Base-by-base conservation (phyloP, 495 filamentous ascomycete genomes). In the Xylaria sp. region DNA sequence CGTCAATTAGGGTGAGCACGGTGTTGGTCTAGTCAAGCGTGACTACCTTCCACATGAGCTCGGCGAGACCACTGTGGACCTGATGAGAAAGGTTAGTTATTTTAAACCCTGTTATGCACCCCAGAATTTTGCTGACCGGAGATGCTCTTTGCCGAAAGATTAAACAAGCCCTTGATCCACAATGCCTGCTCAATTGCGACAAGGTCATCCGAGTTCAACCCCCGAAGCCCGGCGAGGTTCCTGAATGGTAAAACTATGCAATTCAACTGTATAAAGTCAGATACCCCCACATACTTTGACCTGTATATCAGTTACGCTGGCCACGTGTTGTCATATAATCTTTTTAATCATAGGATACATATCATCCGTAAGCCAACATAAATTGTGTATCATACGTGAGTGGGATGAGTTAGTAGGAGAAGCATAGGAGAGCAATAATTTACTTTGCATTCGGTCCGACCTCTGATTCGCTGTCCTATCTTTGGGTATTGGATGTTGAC, bases 11-110 rank as follows among this genome's bases (percentile, higher is more conserved):
- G 93, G 93, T 17, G 93, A 95, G 80, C 93, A 95, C 75, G 93
- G 93, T 55, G 88, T 95, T 40, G 93, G 93, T 15, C 81, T 95
- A 35, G 90, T 94, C 64, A 95, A 95, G 84, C 83, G 93, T 71
- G 93, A 95, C 76, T 94, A 94, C 74, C 82, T 95, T 33, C 82
- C 87, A 14, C 90, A 92, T 73, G 93, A 95, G 77, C 80, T 95
- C 57, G 92, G 92, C 5, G 82, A 88, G 80, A 82, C 75, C 3
- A 93, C 91, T 0, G 93, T 95, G 0, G 92, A 94, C 82, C 82
- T 89, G 11, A 95, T 95, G 93, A 84, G 93, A 79, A 92, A 90
- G 85, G 88, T 91, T 77, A 71, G 85, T 79, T 15, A 12, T 58
- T 21, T 48, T 61, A 14, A 44, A 15, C 40, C 19, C n/a, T n/a